These are phyloP conservation scores for Saksenaea oblongispora DNA, from an alignment of 371 early-diverging fungal genomes.

Conservation along the genomic window DNA sequence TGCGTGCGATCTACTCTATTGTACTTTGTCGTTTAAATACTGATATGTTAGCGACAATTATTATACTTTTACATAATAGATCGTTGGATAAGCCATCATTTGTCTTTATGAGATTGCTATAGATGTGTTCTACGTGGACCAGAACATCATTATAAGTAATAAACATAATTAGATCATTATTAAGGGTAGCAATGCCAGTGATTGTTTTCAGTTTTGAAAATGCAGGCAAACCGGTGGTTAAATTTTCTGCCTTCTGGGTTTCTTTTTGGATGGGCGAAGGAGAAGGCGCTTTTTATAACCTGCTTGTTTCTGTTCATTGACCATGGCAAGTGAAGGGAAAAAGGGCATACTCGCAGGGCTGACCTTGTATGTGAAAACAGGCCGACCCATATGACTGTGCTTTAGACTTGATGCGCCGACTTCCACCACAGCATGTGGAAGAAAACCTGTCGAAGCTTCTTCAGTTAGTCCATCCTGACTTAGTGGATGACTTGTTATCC, in stretches of 20 bases:
- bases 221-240: background rate
- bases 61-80: no score
- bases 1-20: no score
- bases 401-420: constrained; percentile 95
- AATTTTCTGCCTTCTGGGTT: constrained; percentile 1
- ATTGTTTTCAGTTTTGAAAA: background rate
- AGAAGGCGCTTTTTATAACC: background rate
- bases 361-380: constrained; percentile 16
- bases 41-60: no score
- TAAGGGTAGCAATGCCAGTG: no score
- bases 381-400: constrained; percentile 83
- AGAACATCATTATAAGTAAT: no score
- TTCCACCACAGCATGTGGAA: constrained; percentile 92
- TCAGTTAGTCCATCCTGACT: constrained; percentile 77
- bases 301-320: background rate
- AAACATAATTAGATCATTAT: no score
- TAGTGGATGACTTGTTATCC: constrained; percentile 89
- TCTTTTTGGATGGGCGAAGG: background rate
- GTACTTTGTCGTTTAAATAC: no score
- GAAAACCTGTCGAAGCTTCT: constrained; percentile 85
- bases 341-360: background rate
- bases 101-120: no score
- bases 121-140: no score
- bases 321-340: background rate
- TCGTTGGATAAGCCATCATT: no score